Evolutionary conservation across 116 monocot species (phyloP).

Genomic region (Trichopus zeylanicus): DNA sequence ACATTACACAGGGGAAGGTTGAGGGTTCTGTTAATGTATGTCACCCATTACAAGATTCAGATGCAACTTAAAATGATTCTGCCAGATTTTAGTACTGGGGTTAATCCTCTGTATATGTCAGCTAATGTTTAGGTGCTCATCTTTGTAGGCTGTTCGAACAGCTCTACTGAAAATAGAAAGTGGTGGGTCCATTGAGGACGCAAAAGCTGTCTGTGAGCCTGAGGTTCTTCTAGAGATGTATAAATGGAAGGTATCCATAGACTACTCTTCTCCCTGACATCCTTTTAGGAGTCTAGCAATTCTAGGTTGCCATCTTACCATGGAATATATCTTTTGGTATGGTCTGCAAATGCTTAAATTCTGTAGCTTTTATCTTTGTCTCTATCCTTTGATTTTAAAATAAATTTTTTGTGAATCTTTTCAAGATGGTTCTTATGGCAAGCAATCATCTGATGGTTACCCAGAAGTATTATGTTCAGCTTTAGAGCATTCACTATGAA

Average conservation of each 20-base stretch:
- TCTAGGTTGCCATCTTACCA: too few relatives aligned
- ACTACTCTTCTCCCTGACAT: not conserved
- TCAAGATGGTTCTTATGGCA: too few relatives aligned
- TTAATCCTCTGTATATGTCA: not conserved
- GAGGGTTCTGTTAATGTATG: slow-evolving; percentile 77
- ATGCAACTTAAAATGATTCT: not conserved
- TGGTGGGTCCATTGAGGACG: slow-evolving; percentile 66
- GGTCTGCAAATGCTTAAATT: too few relatives aligned
- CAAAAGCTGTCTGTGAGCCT: slow-evolving; percentile 93
- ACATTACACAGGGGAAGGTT: slow-evolving; percentile 71
- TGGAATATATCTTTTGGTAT: too few relatives aligned
- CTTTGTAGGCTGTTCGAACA: slow-evolving; percentile 64
- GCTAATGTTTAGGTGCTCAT: not conserved
- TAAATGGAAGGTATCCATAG: slow-evolving; percentile 58
- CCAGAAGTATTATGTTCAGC: too few relatives aligned
- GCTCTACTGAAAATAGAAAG: slow-evolving; percentile 64
- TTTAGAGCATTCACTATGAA: too few relatives aligned
- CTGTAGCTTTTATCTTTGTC: too few relatives aligned
- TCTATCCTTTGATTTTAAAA: too few relatives aligned
- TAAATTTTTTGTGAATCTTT: too few relatives aligned
- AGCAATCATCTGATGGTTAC: too few relatives aligned
- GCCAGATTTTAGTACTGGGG: not conserved
- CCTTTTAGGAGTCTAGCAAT: too few relatives aligned
- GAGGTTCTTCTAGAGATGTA: slow-evolving; percentile 54
- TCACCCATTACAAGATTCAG: not conserved